These are phyloP conservation scores for Miamiensis avidus DNA, from an alignment of 169 alveolate species.

Conservation along the genomic window DNA sequence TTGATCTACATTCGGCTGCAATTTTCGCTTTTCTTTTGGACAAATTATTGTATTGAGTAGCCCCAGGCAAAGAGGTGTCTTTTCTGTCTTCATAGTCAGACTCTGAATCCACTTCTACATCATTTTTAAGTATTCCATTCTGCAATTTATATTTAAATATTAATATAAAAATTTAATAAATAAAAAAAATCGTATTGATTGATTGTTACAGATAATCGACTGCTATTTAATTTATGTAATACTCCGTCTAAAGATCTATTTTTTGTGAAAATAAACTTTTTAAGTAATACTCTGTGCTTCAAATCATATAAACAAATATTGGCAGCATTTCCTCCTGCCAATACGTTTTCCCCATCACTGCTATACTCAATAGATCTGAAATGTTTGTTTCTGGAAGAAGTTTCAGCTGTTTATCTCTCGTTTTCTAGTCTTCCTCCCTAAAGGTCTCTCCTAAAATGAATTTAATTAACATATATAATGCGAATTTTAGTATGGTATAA, in stretches of 20 bases:
- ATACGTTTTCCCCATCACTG: constrained; percentile 73
- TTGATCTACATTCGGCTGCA: constrained; percentile 59
- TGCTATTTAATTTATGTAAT: constrained; percentile 60
- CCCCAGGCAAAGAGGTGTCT: constrained; percentile 74
- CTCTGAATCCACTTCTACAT: constrained; percentile 47
- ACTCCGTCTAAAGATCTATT: constrained; percentile 85
- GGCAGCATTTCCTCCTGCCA: constrained; percentile 87
- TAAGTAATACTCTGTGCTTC: constrained; percentile 72
- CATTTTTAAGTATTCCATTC: constrained; percentile 50
- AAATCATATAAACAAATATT: constrained; percentile 79
- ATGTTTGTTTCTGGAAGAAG: constrained; percentile 66
- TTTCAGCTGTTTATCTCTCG: constrained; percentile 72
- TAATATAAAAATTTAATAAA: no score
- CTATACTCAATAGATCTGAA: constrained; percentile 72
- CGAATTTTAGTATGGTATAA: background rate
- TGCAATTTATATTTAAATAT: constrained; percentile 44
- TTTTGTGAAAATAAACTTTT: constrained; percentile 68
- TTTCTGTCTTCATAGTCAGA: constrained; percentile 58
- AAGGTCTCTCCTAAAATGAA: constrained; percentile 71
- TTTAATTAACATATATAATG: constrained; percentile 31
- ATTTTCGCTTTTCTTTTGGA: constrained; percentile 57
- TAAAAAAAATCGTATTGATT: background rate
- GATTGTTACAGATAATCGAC: constrained; percentile 29
- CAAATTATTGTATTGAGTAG: constrained; percentile 48
- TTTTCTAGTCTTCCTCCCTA: constrained; percentile 80